These are phyloP conservation scores for Henckelia pumila DNA, from an alignment of 257 asterid species.

Conservation along the genomic window DNA sequence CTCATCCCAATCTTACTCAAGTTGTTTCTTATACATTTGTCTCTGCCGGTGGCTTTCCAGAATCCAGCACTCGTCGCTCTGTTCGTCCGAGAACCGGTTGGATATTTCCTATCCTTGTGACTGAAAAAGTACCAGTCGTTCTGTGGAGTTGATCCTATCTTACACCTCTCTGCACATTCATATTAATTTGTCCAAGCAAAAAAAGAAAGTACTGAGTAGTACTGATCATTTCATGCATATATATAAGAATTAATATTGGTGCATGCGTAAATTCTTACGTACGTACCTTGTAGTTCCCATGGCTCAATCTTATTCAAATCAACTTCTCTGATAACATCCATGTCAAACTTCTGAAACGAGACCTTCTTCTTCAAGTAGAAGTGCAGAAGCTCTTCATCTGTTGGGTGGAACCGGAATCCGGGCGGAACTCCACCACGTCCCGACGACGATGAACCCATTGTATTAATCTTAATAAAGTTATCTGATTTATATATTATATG, in stretches of 20 bases:
- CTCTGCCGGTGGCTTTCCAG: conserved; percentile 95
- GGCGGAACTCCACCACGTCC: conserved; percentile 84
- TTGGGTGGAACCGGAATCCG: conserved; percentile 88
- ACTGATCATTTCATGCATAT: neutral
- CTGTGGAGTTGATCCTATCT: conserved; percentile 88
- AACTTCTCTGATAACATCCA: conserved; percentile 87
- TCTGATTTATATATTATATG: neutral
- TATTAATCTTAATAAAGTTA: neutral
- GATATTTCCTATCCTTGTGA: conserved; percentile 93
- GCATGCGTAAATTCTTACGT: neutral
- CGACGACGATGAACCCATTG: conserved; percentile 43
- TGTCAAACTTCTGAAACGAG: conserved; percentile 79
- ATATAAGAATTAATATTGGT: neutral
- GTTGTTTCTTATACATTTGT: conserved; percentile 77
- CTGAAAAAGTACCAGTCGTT: conserved; percentile 94
- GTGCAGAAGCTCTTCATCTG: conserved; percentile 92
- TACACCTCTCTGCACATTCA: conserved; percentile 51
- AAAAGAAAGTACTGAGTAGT: too few species aligned
- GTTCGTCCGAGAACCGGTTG: conserved; percentile 84
- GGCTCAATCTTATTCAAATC: conserved; percentile 91
- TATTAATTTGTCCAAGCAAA: neutral
- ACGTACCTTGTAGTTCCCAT: conserved; percentile 96
- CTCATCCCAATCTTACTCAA: conserved; percentile 83
- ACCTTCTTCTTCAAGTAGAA: conserved; percentile 84
- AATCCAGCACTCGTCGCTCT: conserved; percentile 86